phyloP scores from a whole-genome alignment of 116 monocot genomes.

The Posidonia oceanica region DNA sequence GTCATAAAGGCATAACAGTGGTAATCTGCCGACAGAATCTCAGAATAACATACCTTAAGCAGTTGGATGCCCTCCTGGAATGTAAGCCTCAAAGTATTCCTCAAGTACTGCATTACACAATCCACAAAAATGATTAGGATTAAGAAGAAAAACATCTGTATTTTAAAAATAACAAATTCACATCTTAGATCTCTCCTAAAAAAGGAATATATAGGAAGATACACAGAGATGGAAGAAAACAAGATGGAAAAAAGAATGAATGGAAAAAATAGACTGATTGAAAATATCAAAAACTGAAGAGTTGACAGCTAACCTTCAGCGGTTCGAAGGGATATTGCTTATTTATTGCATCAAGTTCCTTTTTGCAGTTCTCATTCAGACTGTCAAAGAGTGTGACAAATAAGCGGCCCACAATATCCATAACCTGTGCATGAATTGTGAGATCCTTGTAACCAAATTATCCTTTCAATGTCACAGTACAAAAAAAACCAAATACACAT shows the following conservation, averaged over 20 bases:
- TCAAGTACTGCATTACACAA: conserved; percentile 50
- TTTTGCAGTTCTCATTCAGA: conserved; percentile 71
- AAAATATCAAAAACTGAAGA: neutral
- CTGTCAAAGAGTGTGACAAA: conserved; percentile 85
- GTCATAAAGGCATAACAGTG: no score
- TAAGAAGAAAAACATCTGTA: neutral
- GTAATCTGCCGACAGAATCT: no score
- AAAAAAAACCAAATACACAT: neutral
- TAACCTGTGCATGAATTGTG: conserved; percentile 40
- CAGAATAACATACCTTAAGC: conserved; percentile 52
- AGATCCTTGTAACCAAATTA: neutral
- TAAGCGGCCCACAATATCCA: conserved; percentile 72
- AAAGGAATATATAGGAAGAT: neutral
- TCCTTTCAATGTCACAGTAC: neutral
- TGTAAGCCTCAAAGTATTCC: conserved; percentile 62
- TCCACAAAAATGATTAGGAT: neutral
- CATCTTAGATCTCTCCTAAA: neutral
- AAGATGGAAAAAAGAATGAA: neutral
- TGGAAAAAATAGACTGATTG: neutral
- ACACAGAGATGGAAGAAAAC: neutral
- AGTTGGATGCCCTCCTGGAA: conserved; percentile 83
- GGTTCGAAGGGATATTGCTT: conserved; percentile 86
- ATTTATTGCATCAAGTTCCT: conserved; percentile 62
- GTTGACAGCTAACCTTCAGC: conserved; percentile 40
- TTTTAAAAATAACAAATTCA: neutral